phyloP scores from a whole-genome alignment of 2,329 filamentous ascomycete species.

The Coniochaeta sp. region DNA sequence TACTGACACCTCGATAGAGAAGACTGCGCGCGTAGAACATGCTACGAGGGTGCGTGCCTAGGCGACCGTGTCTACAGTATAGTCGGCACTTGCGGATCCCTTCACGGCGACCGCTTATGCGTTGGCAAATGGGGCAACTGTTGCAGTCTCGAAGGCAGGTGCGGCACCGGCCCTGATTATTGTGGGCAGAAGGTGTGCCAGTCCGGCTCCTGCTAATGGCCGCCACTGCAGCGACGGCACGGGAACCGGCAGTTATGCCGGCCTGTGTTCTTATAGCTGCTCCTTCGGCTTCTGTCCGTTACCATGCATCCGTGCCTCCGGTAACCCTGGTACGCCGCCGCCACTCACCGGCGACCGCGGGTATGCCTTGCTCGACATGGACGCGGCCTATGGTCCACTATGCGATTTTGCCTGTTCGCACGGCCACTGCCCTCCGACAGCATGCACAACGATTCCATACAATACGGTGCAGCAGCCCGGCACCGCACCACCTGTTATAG shows the following conservation, averaged over 20 bases:
- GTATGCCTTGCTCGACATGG: too few relatives aligned
- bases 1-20: conserved; percentile 11
- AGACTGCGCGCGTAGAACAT: conserved; percentile 23
- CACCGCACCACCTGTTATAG: conserved; percentile 8
- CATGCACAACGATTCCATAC: too few relatives aligned
- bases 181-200: conserved; percentile 12
- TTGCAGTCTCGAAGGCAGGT: conserved; percentile 18
- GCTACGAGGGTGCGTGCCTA: conserved; percentile 22
- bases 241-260: neutral
- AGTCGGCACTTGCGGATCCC: conserved; percentile 24
- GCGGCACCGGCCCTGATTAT: conserved; percentile 16
- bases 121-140: conserved; percentile 23
- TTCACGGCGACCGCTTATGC: conserved; percentile 20
- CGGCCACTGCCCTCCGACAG: too few relatives aligned
- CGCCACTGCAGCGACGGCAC: neutral
- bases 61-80: conserved; percentile 21
- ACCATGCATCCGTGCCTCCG: neutral
- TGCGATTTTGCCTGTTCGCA: too few relatives aligned
- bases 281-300: neutral
- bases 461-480: too few relatives aligned
- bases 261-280: neutral
- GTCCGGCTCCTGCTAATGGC: conserved; percentile 19
- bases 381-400: too few relatives aligned
- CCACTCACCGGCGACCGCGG: too few relatives aligned
- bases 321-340: neutral